Percentiles rank a stretch among this genome's conserved stretches.
phyloP scores from a whole-genome alignment of 257 asterid genomes.

The Solanum pinnatisectum region DNA sequence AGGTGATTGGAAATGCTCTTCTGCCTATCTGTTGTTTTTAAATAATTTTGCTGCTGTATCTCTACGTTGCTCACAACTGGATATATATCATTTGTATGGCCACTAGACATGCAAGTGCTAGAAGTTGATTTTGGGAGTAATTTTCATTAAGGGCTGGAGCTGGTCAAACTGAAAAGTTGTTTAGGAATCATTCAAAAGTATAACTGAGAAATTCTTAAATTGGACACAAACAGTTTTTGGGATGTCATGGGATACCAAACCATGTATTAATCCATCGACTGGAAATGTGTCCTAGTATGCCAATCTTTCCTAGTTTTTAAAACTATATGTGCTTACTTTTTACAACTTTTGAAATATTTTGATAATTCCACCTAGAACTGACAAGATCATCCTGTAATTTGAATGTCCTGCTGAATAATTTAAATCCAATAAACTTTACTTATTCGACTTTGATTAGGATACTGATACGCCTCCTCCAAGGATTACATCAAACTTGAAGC shows the following conservation, averaged over 20 bases:
- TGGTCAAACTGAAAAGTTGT: neutral
- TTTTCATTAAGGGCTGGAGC: neutral
- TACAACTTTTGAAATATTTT: neutral
- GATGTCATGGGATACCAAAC: neutral
- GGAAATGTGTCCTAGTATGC: neutral
- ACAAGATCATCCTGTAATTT: neutral
- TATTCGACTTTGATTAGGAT: constrained; percentile 30
- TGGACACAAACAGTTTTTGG: neutral
- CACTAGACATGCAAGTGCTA: neutral
- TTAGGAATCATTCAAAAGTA: neutral
- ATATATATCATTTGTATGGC: neutral
- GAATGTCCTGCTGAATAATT: neutral
- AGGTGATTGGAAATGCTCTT: neutral
- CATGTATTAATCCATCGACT: neutral
- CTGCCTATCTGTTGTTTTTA: neutral
- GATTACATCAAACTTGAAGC: constrained; percentile 88
- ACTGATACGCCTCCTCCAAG: constrained; percentile 70
- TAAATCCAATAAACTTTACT: neutral
- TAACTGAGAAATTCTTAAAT: neutral
- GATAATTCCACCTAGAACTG: neutral
- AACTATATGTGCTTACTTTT: neutral
- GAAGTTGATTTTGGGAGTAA: neutral
- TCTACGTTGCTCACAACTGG: neutral
- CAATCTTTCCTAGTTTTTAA: neutral
- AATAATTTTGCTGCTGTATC: neutral